Evolutionary conservation across 306 rosid genomes (phyloP).

Genomic region (Acacia crassicarpa): DNA sequence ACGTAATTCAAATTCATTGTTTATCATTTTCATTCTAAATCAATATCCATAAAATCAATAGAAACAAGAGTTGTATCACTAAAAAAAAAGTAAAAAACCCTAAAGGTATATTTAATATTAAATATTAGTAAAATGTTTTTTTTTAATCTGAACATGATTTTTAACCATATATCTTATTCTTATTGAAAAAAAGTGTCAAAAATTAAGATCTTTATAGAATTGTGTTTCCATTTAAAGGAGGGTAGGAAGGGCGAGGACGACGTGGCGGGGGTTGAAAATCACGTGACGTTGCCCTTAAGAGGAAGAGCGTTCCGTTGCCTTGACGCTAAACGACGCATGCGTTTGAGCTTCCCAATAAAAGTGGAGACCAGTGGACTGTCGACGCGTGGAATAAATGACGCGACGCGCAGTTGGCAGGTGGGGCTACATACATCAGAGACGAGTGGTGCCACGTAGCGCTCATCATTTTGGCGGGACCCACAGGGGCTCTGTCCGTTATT

Average conservation of each 20-base stretch:
- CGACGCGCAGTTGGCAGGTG: neutral
- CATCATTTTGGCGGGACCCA: slow-evolving; percentile 11
- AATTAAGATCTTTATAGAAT: too few species aligned
- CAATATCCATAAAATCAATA: too few species aligned
- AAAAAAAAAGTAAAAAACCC: too few species aligned
- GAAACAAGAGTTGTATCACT: too few species aligned
- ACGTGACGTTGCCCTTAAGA: slow-evolving; percentile 22
- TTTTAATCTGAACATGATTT: too few species aligned
- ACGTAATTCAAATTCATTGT: too few species aligned
- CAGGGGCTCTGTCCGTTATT: neutral
- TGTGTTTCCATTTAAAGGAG: too few species aligned
- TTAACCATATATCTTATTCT: too few species aligned
- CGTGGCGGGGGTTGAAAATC: slow-evolving; percentile 25
- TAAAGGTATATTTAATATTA: too few species aligned
- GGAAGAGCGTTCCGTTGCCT: neutral
- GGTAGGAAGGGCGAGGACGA: neutral
- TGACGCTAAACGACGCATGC: neutral
- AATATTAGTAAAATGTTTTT: too few species aligned
- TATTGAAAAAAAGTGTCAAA: too few species aligned
- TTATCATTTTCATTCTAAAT: too few species aligned
- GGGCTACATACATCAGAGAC: neutral
- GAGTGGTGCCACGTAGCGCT: slow-evolving; percentile 29
- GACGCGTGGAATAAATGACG: slow-evolving; percentile 20
- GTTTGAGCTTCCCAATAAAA: neutral
- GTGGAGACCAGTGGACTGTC: accelerated